Conservation (phyloP, 768 basidiomycete genomes). For the Tulasnella sp. region DNA sequence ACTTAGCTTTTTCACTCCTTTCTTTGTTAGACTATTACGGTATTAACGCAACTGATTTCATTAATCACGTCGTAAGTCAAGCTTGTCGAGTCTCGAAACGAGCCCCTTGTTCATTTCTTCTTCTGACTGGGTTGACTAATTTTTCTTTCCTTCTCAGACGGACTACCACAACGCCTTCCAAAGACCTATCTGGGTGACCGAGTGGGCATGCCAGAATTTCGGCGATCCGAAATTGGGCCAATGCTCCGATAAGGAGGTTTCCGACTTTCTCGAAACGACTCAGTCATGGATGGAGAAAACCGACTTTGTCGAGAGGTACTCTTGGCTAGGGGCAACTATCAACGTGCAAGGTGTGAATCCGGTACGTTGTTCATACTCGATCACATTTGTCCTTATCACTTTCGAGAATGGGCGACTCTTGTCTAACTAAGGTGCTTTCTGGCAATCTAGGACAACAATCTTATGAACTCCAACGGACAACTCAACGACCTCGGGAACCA, state of each 20-base stretch:
- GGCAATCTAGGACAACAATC: background rate
- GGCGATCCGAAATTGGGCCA: constrained; percentile 29
- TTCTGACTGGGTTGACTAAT: background rate
- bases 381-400: background rate
- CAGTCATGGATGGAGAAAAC: constrained; percentile 48
- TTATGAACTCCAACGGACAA: background rate
- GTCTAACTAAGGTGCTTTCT: background rate
- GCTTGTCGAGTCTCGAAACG: too few relatives aligned
- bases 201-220: constrained; percentile 45
- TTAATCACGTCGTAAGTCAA: constrained; percentile 34
- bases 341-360: constrained; percentile 43
- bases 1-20: background rate
- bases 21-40: constrained; percentile 45
- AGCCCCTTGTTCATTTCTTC: background rate
- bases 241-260: constrained; percentile 41
- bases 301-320: constrained; percentile 49
- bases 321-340: constrained; percentile 54
- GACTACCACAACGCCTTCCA: constrained; percentile 48
- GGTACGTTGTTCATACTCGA: constrained; percentile 28
- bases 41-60: constrained; percentile 44
- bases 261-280: constrained; percentile 44
- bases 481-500: background rate
- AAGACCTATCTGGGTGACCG: constrained; percentile 51
- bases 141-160: constrained; percentile 21
- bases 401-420: background rate